Percentiles rank a stretch among this genome's conserved stretches.
phyloP scores from a whole-genome alignment of 1,284 basidiomycete species.

The Cutaneotrichosporon daszewskae region DNA sequence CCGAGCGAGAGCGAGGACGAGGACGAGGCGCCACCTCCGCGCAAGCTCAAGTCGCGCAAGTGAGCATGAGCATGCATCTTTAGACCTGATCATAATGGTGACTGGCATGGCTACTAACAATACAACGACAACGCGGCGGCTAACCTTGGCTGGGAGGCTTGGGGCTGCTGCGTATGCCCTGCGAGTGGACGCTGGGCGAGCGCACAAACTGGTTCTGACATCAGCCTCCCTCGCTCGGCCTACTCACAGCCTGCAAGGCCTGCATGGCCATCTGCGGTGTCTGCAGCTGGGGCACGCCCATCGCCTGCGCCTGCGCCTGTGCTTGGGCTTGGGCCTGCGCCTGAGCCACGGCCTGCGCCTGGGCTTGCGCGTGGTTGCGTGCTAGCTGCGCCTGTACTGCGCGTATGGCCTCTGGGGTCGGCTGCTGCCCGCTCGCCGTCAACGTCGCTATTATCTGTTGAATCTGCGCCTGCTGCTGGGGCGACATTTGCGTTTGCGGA shows the following conservation, averaged over 20 bases:
- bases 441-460: constrained; percentile 32
- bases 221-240: too few relatives aligned
- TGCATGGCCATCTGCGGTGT: constrained; percentile 14
- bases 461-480: constrained; percentile 14
- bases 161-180: constrained; percentile 10
- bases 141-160: constrained; percentile 11
- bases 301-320: constrained; percentile 7
- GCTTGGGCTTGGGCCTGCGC: constrained; percentile 9
- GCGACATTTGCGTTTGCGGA: constrained; percentile 18
- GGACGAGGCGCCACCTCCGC: constrained; percentile 25
- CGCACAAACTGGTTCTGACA: constrained; percentile 11
- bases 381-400: constrained; percentile 22
- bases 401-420: constrained; percentile 32
- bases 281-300: too few relatives aligned
- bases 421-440: constrained; percentile 27
- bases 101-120: too few relatives aligned
- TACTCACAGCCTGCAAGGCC: constrained; percentile 10
- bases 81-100: too few relatives aligned
- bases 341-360: constrained; percentile 16
- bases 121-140: too few relatives aligned
- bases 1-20: constrained; percentile 30
- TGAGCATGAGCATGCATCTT: too few relatives aligned
- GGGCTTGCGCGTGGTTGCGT: constrained; percentile 18
- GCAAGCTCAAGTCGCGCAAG: too few relatives aligned
- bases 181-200: constrained; percentile 12